These are phyloP conservation scores for Oryza punctata DNA, from an alignment of 176 grass and related monocot species.

Conservation along the genomic window DNA sequence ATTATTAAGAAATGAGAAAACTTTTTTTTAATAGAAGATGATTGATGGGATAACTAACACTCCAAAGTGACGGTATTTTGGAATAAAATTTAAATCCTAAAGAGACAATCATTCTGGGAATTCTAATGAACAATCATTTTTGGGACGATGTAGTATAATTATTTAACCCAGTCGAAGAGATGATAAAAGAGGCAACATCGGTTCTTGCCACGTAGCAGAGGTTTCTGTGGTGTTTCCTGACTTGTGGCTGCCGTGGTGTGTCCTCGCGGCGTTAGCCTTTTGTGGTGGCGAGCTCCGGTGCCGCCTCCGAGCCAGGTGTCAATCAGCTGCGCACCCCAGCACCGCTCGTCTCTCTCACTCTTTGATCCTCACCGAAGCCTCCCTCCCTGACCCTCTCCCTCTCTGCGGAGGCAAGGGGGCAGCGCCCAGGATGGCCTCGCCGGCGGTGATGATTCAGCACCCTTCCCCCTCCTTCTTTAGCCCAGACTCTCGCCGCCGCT, in stretches of 20 bases:
- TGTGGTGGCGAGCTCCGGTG: background rate
- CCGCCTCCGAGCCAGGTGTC: constrained; percentile 20
- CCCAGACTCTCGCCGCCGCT: constrained; percentile 5
- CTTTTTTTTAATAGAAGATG: no score
- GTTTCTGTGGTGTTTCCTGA: background rate
- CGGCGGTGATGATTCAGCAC: constrained; percentile 32
- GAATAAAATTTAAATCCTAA: no score
- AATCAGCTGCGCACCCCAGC: background rate
- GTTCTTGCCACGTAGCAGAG: constrained; percentile 33
- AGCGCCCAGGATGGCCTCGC: constrained; percentile 37
- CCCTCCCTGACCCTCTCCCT: no score
- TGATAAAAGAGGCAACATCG: constrained; percentile 16
- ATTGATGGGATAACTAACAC: no score
- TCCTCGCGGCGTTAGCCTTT: background rate
- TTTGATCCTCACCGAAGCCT: no score
- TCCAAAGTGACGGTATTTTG: no score
- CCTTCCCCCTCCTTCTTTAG: constrained; percentile 27
- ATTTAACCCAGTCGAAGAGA: background rate
- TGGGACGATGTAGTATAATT: no score
- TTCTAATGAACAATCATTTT: no score
- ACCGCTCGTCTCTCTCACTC: background rate
- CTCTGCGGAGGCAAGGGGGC: background rate
- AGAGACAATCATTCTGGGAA: no score
- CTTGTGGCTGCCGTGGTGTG: background rate
- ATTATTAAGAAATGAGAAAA: no score